phyloP scores from a whole-genome alignment of 768 basidiomycete species.

The Tricholoma sp. region DNA sequence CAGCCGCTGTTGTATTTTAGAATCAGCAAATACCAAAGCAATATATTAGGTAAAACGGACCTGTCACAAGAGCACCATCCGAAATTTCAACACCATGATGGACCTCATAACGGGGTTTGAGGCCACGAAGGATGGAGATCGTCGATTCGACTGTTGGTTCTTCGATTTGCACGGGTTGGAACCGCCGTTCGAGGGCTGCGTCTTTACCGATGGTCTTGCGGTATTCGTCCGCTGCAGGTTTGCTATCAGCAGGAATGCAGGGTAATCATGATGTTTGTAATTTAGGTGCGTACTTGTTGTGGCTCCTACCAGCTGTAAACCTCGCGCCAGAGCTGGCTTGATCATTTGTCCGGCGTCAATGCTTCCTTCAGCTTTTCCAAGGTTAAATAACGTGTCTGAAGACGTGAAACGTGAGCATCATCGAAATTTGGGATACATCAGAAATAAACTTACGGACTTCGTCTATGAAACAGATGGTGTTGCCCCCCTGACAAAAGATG shows the following conservation, averaged over 20 bases:
- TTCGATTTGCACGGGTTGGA: conserved; percentile 85
- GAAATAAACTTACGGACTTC: conserved; percentile 71
- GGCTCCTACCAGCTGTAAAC: conserved; percentile 84
- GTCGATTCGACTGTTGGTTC: conserved; percentile 85
- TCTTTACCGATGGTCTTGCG: conserved; percentile 90
- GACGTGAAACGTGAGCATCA: not conserved
- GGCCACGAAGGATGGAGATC: conserved; percentile 81
- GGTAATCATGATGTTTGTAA: not conserved
- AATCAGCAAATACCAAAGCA: not conserved
- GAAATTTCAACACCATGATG: conserved; percentile 93
- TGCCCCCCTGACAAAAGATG: conserved; percentile 42
- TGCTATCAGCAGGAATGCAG: not conserved
- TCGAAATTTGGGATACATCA: not conserved
- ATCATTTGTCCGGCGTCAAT: conserved; percentile 94
- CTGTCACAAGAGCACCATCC: conserved; percentile 83
- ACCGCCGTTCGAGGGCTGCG: conserved; percentile 84
- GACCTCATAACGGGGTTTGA: conserved; percentile 82
- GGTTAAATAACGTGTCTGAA: conserved; percentile 73
- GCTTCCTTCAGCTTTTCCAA: conserved; percentile 89
- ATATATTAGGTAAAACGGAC: conserved; percentile 26
- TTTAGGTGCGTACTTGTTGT: conserved; percentile 71
- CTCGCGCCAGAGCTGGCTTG: conserved; percentile 84
- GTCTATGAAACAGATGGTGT: conserved; percentile 91
- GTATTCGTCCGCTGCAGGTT: conserved; percentile 69
- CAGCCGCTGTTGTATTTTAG: conserved; percentile 49